A percentile compares a stretch with the other conserved stretches of the same genome.
Conservation (phyloP, 2,329 filamentous ascomycete species). For the Tetracladium maxilliforme region DNA sequence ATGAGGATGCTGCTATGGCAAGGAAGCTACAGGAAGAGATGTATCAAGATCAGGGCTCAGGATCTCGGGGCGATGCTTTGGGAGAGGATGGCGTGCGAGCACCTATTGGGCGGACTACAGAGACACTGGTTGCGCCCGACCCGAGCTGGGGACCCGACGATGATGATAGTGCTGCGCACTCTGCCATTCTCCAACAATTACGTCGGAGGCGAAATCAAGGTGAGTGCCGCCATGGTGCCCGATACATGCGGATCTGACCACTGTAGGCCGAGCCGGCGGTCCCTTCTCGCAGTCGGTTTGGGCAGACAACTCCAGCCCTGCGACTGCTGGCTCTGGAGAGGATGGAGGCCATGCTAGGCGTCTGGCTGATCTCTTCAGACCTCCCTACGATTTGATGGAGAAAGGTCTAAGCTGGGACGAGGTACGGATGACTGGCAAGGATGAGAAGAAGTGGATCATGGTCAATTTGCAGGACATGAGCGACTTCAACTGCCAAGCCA, state of each 20-base stretch:
- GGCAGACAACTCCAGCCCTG: no score
- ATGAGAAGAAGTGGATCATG: slow-evolving; percentile 82
- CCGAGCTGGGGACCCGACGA: slow-evolving; percentile 31
- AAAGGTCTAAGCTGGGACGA: slow-evolving; percentile 69
- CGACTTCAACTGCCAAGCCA: slow-evolving; percentile 84
- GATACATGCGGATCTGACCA: no score
- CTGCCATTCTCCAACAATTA: slow-evolving; percentile 51
- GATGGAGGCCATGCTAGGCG: no score
- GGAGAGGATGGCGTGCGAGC: slow-evolving; percentile 58
- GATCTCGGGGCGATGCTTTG: slow-evolving; percentile 22
- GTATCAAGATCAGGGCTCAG: slow-evolving; percentile 42
- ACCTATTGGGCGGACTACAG: slow-evolving; percentile 80
- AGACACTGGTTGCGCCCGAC: slow-evolving; percentile 66
- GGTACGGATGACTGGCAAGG: slow-evolving; percentile 73
- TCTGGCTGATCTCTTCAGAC: slow-evolving; percentile 82
- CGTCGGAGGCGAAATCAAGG: slow-evolving; percentile 25
- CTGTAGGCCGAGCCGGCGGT: no score
- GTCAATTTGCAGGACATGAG: slow-evolving; percentile 91
- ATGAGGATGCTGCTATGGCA: slow-evolving; percentile 90
- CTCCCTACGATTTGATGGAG: slow-evolving; percentile 81
- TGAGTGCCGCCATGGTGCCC: no score
- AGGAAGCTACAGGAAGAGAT: slow-evolving; percentile 83
- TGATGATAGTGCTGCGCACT: slow-evolving; percentile 39
- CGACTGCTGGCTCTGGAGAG: no score
- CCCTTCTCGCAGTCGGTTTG: no score